Evolutionary conservation across 78 protist genomes (phyloP), one percentile per base, ranked within the genome.

Genomic region (Dictyostelium citrinum): DNA sequence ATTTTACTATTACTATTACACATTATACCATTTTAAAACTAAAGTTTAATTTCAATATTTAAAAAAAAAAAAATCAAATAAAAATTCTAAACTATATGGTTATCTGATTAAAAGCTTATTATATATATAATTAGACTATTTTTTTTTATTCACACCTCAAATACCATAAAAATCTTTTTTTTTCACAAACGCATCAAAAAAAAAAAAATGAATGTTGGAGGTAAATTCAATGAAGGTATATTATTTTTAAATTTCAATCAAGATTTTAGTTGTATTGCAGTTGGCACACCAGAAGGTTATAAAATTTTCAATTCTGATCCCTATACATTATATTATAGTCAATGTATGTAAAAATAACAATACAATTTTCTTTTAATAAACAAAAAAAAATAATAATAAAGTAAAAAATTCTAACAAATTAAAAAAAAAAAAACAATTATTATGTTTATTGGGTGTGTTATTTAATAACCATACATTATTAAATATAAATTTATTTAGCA

Each of bases 281-380:
- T 96, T 45, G 99, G 99, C 4, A 97, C 98, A n/a, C 82, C 79
- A 10, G 82, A 91, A 0, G 99, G 99, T 17, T 98, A 97, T 67
- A 84, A 95, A 51, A 92, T 98, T 35, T 98, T 90, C 96, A 98
- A 97, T 90, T 95, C 97, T 67, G 98, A 96, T 41, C 99, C 99
- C 0, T 98, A 97, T 95, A 31, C 81, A n/a, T 94, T 96, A 78
- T 88, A 86, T 22, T 97, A 82, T 78, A 80, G 81, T 39, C 90
- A 90, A 70, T 46, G 95, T 90, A 81, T 35, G 90, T 78, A 22
- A 5, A 14, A 37, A 45, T 37, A 82, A 7, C 29, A 46, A 64
- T 39, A 39, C 5, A 5, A 39, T 39, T 39, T 39, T 39, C 0
- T 39, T 39, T 39, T 39, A 5, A 5, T 39, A 17, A 16, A n/a